Evolutionary conservation across 495 filamentous ascomycete genomes (phyloP), one percentile per base, ranked within the genome.

Genomic region (Podospora anserina): DNA sequence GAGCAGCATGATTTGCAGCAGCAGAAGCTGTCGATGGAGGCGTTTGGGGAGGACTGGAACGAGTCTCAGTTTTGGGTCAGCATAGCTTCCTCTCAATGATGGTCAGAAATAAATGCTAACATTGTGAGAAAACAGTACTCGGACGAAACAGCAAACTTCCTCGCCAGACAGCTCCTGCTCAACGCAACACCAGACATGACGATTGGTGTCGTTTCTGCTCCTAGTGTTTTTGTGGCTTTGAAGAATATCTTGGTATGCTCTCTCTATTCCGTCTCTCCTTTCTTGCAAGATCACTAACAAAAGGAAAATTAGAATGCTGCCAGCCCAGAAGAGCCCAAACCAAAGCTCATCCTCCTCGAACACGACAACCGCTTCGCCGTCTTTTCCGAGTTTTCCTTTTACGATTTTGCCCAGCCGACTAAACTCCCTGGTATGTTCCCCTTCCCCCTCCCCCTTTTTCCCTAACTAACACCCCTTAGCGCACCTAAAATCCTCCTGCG

Each of bases 21-120:
- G 16, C 60, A 28, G 74, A 74, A 78, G 54, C 68, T 91, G 34
- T 87, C 84, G 5, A 94, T 94, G 84, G 88, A 90, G 3, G 80
- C 84, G 16, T 94, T 94, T 76, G 79, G 81, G 0, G 91, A 94
- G 79, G 89, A 94, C 75, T 94, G 91, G 91, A 90, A 93, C 66
- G 84, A 89, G 66, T 88, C 85, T 65, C 91, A 94, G 76, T 93
- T 94, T 73, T 91, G 90, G 90, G 88, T 90, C 78, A 0, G 81
- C 16, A 4, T 20, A 11, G 0, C 56, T n/a, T 3, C 23, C 56
- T 7, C 56, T 20, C 55, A 20, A 5, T 20, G 20, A 20, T 58
- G 6, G 20, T 5, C 54, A 18, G 4, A 58, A 20, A 19, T 11
- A 63, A 18, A 20, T 23, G 26, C 55, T 65, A 58, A 58, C n/a